These are phyloP conservation scores for Capsicum rhomboideum DNA, from an alignment of 257 asterid genomes.

Conservation along the genomic window DNA sequence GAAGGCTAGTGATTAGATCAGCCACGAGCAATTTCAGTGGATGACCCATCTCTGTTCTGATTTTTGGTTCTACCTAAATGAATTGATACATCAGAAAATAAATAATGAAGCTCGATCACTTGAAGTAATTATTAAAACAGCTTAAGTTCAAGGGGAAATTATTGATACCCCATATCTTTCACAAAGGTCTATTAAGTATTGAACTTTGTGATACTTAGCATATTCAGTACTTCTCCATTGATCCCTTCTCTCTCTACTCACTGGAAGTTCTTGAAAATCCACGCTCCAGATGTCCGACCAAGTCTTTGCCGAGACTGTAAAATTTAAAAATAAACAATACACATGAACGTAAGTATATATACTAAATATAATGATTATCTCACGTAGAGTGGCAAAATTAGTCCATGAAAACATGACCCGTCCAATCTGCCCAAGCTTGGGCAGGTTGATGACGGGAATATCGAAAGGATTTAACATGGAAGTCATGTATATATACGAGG, in stretches of 20 bases:
- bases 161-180: slow-evolving; percentile 43
- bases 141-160: not conserved
- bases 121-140: not conserved
- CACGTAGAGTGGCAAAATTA: not conserved
- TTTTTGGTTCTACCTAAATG: slow-evolving; percentile 52
- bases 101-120: too few relatives aligned
- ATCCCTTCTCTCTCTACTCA: slow-evolving; percentile 17
- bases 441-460: not conserved
- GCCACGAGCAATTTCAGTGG: slow-evolving; percentile 39
- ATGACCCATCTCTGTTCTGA: slow-evolving; percentile 66
- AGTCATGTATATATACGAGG: slow-evolving; percentile 15
- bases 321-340: not conserved
- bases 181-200: slow-evolving; percentile 38
- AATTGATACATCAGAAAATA: not conserved
- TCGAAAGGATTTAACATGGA: not conserved
- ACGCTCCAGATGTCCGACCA: slow-evolving; percentile 46
- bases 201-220: slow-evolving; percentile 49
- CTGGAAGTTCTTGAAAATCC: slow-evolving; percentile 29
- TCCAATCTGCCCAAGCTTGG: too few relatives aligned
- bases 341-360: not conserved
- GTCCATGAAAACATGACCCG: not conserved
- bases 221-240: slow-evolving; percentile 23
- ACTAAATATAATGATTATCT: not conserved
- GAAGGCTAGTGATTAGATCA: slow-evolving; percentile 44
- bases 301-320: slow-evolving; percentile 53